Evolutionary conservation across 495 filamentous ascomycete genomes (phyloP).

Genomic region (Podospora fimiseda): DNA sequence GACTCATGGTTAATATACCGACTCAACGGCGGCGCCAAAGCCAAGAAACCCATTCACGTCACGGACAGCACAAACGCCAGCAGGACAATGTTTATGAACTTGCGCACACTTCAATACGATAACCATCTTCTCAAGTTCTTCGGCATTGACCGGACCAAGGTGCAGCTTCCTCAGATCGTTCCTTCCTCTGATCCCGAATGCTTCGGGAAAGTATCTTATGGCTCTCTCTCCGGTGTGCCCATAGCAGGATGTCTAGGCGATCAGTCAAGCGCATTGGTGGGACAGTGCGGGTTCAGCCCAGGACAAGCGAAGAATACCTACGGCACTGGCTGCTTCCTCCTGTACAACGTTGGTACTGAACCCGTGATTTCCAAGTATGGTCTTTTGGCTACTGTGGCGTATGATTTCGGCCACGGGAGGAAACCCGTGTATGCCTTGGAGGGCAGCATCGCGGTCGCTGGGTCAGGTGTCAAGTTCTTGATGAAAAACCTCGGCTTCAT

Average conservation of each 20-base stretch:
- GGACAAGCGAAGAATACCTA: slow-evolving; percentile 95
- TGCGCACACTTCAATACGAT: slow-evolving; percentile 81
- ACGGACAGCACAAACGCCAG: slow-evolving; percentile 92
- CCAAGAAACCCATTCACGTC: slow-evolving; percentile 56
- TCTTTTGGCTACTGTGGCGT: slow-evolving; percentile 81
- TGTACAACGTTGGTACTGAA: slow-evolving; percentile 88
- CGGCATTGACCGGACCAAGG: slow-evolving; percentile 65
- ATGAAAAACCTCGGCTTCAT: slow-evolving; percentile 87
- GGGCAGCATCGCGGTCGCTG: slow-evolving; percentile 86
- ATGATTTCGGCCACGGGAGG: slow-evolving; percentile 66
- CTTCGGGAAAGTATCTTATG: slow-evolving; percentile 63
- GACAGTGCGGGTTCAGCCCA: slow-evolving; percentile 82
- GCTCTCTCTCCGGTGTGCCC: slow-evolving; percentile 63
- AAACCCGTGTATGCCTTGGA: slow-evolving; percentile 87
- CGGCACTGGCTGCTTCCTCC: slow-evolving; percentile 89
- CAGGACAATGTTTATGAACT: slow-evolving; percentile 94
- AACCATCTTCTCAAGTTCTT: slow-evolving; percentile 78
- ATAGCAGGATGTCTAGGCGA: slow-evolving; percentile 89
- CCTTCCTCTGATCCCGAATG: slow-evolving; percentile 72
- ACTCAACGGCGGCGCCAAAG: slow-evolving; percentile 72
- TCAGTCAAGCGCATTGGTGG: slow-evolving; percentile 87
- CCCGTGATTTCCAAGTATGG: slow-evolving; percentile 89
- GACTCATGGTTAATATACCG: slow-evolving; percentile 90
- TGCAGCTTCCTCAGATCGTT: slow-evolving; percentile 77
- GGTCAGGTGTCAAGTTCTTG: slow-evolving; percentile 83